Evolutionary conservation across 2,329 filamentous ascomycete genomes (phyloP).

Genomic region (Rhynchosporium secalis): DNA sequence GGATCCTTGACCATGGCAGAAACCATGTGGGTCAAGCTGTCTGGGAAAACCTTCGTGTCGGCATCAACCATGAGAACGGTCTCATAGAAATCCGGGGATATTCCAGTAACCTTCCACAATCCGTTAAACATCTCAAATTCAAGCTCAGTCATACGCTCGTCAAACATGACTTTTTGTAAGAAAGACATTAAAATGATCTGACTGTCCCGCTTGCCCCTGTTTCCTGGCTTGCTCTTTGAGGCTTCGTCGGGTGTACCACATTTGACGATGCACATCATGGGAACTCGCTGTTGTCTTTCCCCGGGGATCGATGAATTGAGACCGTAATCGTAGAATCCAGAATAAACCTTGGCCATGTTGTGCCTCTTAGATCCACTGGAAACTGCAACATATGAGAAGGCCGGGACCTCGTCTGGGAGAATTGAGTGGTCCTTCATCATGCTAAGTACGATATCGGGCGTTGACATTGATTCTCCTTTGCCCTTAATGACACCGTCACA

Average conservation of each 20-base stretch:
- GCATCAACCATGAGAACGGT: conserved; percentile 98
- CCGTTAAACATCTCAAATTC: conserved; percentile 99
- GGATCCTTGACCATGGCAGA: conserved; percentile 99
- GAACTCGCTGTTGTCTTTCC: conserved; percentile 93
- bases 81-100: conserved; percentile 97
- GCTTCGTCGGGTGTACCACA: conserved; percentile 90
- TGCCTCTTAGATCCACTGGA: conserved; percentile 94
- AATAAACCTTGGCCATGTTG: conserved; percentile 99
- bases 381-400: conserved; percentile 95
- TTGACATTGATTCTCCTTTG: conserved; percentile 81
- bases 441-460: conserved; percentile 82
- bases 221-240: conserved; percentile 82
- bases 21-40: conserved; percentile 97
- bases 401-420: conserved; percentile 76
- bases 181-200: conserved; percentile 99
- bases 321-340: conserved; percentile 98
- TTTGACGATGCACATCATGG: conserved; percentile 96
- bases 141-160: conserved; percentile 98
- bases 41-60: conserved; percentile 98
- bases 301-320: conserved; percentile 72
- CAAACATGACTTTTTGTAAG: conserved; percentile 99
- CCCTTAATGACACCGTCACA: conserved; percentile 99
- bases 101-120: conserved; percentile 97
- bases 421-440: conserved; percentile 95
- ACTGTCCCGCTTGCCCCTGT: conserved; percentile 97